Evolutionary conservation across 163 green algal species (phyloP), one percentile per base, ranked within the genome.

Genomic region (Chloroidium sp.): DNA sequence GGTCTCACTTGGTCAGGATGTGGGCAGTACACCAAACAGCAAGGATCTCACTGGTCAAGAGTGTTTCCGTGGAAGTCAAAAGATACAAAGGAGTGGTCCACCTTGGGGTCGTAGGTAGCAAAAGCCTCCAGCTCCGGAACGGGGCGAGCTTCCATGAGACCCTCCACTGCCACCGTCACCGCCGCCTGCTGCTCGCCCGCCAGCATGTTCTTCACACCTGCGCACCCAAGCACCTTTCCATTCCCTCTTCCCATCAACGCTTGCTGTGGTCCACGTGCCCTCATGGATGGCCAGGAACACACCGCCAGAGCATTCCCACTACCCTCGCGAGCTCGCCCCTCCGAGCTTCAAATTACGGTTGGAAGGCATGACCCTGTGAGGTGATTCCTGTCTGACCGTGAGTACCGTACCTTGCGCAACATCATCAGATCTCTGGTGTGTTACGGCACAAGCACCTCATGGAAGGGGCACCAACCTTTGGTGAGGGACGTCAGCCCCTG

Each of bases 141-240:
- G 61, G 84, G 86, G 81, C 91, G 90, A 62, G 85, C 93, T 13
- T 98, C 94, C 91, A 97, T 96, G 0, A 99, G 88, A 59, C 90
- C 91, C 78, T 98, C 96, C 62, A 99, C 82, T 3, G 92, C 92
- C 67, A 92, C 88, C 1, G 91, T 93, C 62, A 98, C 82, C 1
- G 95, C 93, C 62, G 93, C 89, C 84, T 93, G 90, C 62, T 94
- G 91, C 59, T 92, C 90, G 0, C 90, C 89, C 10, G 89, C 91
- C 67, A 99, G 85, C 79, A 99, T 87, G 81, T 94, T 97, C 89
- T 97, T 97, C 59, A 98, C 92, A 14, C 93, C 90, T 86, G 80
- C 74, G 36, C 36, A 36, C 36, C 36, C 36, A 36, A 36, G 36
- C 36, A 36, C 36, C 36, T 36, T 36, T 36, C 36, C 36, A 36